Evolutionary conservation across 2,329 filamentous ascomycete genomes (phyloP).

Genomic region (Pseudopithomyces chartarum): DNA sequence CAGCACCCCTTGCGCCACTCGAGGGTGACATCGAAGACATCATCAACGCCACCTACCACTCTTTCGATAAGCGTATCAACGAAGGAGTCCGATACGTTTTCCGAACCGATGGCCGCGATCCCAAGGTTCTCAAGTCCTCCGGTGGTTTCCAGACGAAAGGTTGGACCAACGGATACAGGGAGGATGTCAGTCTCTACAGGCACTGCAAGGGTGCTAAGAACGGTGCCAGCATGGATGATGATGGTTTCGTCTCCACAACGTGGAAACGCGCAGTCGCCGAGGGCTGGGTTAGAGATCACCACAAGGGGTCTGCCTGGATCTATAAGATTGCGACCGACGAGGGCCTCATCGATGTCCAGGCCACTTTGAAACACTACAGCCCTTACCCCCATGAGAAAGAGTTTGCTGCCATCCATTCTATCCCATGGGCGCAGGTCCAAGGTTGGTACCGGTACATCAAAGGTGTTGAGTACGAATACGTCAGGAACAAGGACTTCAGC

Average conservation of each 20-base stretch:
- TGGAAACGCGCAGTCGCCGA: neutral
- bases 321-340: neutral
- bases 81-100: neutral
- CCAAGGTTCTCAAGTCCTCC: neutral
- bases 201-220: neutral
- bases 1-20: neutral
- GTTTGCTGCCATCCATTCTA: neutral
- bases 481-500: neutral
- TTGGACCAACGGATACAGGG: neutral
- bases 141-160: neutral
- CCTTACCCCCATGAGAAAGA: conserved; percentile 1
- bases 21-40: neutral
- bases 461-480: neutral
- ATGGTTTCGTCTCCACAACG: conserved; percentile 4
- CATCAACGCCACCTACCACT: neutral
- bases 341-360: conserved; percentile 1
- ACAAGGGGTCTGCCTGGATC: neutral
- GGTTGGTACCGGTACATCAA: neutral
- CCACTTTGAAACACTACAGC: neutral
- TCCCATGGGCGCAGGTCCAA: neutral
- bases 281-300: neutral
- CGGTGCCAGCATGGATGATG: neutral
- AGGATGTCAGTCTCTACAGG: conserved; percentile 2
- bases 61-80: neutral
- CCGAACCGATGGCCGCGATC: neutral